A percentile compares a stretch with the other conserved stretches of the same genome.
phyloP scores from a whole-genome alignment of 495 filamentous ascomycete species.

The Aspergillus carlsbadensis region DNA sequence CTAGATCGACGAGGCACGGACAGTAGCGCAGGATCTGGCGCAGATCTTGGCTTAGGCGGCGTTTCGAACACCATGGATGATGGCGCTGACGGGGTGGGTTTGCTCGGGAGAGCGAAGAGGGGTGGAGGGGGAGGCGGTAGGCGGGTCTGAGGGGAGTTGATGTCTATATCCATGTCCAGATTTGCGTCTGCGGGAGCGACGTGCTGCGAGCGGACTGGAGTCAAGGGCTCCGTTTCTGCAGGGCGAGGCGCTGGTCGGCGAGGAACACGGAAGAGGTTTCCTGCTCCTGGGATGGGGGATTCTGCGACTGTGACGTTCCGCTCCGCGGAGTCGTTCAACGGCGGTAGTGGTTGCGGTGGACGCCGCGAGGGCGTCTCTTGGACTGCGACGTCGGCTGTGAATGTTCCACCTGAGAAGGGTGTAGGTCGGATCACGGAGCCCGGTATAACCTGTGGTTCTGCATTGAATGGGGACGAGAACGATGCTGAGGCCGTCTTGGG shows the following conservation, averaged over 20 bases:
- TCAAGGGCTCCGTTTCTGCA: constrained; percentile 25
- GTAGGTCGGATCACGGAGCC: constrained; percentile 20
- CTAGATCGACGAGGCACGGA: background rate
- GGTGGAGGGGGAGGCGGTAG: constrained; percentile 3
- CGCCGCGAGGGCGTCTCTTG: constrained; percentile 56
- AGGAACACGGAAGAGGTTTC: constrained; percentile 37
- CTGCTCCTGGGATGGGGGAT: constrained; percentile 20
- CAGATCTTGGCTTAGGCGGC: constrained; percentile 41
- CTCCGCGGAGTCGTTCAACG: constrained; percentile 15
- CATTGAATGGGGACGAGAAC: constrained; percentile 16
- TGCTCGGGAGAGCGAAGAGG: constrained; percentile 6
- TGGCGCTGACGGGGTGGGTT: constrained; percentile 11
- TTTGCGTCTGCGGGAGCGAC: constrained; percentile 6
- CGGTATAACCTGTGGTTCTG: constrained; percentile 23
- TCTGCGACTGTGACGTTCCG: constrained; percentile 7
- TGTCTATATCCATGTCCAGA: background rate
- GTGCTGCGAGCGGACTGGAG: constrained; percentile 33
- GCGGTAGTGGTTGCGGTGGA: constrained; percentile 33
- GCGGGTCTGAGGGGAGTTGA: background rate
- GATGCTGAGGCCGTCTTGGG: background rate
- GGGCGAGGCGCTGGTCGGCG: constrained; percentile 38
- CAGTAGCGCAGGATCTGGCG: constrained; percentile 4
- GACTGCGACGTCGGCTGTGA: constrained; percentile 27
- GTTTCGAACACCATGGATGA: constrained; percentile 39
- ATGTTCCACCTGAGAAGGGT: constrained; percentile 13